phyloP scores from a whole-genome alignment of 495 filamentous ascomycete species.

The Trichodelitschia bisporula region DNA sequence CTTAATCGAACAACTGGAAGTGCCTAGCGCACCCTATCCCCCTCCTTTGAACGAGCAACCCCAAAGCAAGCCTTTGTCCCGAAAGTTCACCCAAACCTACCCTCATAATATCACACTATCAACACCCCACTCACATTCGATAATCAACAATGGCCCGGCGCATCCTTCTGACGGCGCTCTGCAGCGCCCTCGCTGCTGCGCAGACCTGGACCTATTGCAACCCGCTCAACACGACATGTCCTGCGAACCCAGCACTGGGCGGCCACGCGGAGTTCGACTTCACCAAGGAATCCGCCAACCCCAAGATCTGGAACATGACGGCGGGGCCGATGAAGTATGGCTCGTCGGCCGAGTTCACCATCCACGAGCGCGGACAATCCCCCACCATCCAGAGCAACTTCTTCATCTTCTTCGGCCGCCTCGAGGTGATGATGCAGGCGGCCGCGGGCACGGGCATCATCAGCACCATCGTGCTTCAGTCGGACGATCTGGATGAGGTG shows the following conservation, averaged over 20 bases:
- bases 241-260: slow-evolving; percentile 7
- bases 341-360: background rate
- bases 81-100: too few relatives aligned
- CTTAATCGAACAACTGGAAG: too few relatives aligned
- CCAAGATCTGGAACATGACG: slow-evolving; percentile 8
- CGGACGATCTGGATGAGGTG: slow-evolving; percentile 3
- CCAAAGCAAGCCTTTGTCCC: too few relatives aligned
- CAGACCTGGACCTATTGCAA: slow-evolving; percentile 12
- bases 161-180: too few relatives aligned
- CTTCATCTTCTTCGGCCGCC: slow-evolving; percentile 3
- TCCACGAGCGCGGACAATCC: slow-evolving; percentile 1
- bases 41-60: too few relatives aligned
- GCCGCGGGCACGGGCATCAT: slow-evolving; percentile 2
- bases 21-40: too few relatives aligned
- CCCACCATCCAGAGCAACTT: slow-evolving; percentile 1
- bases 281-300: slow-evolving; percentile 4
- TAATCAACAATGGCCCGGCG: too few relatives aligned
- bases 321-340: slow-evolving; percentile 4
- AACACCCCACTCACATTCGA: too few relatives aligned
- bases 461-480: background rate
- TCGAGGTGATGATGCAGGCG: slow-evolving; percentile 1
- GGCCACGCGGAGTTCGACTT: slow-evolving; percentile 10
- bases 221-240: slow-evolving; percentile 9
- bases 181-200: too few relatives aligned
- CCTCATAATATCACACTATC: too few relatives aligned